Conservation (phyloP, 2,329 filamentous ascomycete genomes). For the Aureobasidium pullulans region DNA sequence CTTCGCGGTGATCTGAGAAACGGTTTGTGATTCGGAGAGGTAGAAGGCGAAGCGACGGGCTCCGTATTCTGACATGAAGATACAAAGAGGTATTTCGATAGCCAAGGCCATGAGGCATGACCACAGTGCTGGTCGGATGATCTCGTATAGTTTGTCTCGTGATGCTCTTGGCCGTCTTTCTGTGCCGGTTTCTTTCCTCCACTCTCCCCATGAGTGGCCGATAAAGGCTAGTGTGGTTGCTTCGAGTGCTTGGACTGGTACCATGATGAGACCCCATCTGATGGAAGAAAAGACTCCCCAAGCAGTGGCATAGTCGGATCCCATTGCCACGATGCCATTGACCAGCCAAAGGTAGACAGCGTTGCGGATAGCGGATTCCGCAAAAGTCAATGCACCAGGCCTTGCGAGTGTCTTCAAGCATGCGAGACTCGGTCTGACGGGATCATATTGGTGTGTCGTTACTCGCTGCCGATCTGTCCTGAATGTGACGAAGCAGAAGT, state of each 20-base stretch:
- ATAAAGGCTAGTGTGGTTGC: constrained; percentile 58
- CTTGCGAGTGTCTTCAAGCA: constrained; percentile 46
- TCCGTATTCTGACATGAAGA: constrained; percentile 55
- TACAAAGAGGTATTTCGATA: constrained; percentile 55
- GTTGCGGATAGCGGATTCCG: constrained; percentile 61
- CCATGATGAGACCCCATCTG: constrained; percentile 67
- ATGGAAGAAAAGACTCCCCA: constrained; percentile 71
- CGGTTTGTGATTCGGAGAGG: constrained; percentile 49
- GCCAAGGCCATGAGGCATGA: constrained; percentile 48
- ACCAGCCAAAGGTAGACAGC: constrained; percentile 65
- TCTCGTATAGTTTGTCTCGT: constrained; percentile 23
- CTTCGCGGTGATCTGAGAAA: constrained; percentile 53
- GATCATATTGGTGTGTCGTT: not conserved
- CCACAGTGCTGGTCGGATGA: constrained; percentile 47
- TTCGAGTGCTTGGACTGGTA: constrained; percentile 61
- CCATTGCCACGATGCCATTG: constrained; percentile 55
- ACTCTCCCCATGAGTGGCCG: constrained; percentile 58
- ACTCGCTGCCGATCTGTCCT: constrained; percentile 11
- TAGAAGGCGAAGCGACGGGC: constrained; percentile 55
- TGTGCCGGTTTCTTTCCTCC: constrained; percentile 32
- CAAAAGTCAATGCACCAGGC: constrained; percentile 53
- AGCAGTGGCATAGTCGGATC: constrained; percentile 59
- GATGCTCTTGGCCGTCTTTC: constrained; percentile 16
- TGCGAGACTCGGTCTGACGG: constrained; percentile 30
- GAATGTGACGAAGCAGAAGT: constrained; percentile 48